A percentile compares a stretch with the other conserved stretches of the same genome.
Conservation (phyloP, 805 yeast genomes). For the Schwanniomyces occidentalis region DNA sequence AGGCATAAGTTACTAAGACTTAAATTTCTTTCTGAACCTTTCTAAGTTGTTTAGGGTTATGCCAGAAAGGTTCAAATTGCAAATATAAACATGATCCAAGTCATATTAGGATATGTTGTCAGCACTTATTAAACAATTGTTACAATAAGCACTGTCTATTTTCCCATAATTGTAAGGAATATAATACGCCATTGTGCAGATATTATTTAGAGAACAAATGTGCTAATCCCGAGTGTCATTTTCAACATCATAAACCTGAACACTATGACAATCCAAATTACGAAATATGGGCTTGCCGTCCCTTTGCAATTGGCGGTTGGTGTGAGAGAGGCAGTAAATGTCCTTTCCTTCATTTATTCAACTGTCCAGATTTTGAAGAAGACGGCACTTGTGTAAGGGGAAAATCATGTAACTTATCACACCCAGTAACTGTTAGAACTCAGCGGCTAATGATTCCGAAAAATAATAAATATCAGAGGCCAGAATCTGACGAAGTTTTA, state of each 20-base stretch:
- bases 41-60: conserved; percentile 41
- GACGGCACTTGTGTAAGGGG: conserved; percentile 59
- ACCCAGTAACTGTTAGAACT: conserved; percentile 32
- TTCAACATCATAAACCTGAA: conserved; percentile 46
- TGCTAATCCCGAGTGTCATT: conserved; percentile 51
- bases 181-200: conserved; percentile 49
- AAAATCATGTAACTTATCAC: conserved; percentile 52
- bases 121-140: conserved; percentile 50
- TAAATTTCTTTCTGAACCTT: conserved; percentile 18
- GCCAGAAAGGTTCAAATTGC: conserved; percentile 55
- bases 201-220: conserved; percentile 28
- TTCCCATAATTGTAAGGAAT: conserved; percentile 58
- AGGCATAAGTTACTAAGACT: too few relatives aligned
- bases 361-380: conserved; percentile 73
- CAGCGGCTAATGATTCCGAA: conserved; percentile 25
- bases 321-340: conserved; percentile 64
- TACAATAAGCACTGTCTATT: conserved; percentile 47
- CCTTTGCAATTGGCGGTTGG: conserved; percentile 67
- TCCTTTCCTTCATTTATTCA: conserved; percentile 53
- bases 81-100: conserved; percentile 51
- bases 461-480: conserved; percentile 14
- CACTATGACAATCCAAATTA: conserved; percentile 43
- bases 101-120: conserved; percentile 57
- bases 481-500: conserved; percentile 16
- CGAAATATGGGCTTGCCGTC: conserved; percentile 57